Base-by-base conservation (phyloP, 148 eudicot species). In the Cornus suecica region DNA sequence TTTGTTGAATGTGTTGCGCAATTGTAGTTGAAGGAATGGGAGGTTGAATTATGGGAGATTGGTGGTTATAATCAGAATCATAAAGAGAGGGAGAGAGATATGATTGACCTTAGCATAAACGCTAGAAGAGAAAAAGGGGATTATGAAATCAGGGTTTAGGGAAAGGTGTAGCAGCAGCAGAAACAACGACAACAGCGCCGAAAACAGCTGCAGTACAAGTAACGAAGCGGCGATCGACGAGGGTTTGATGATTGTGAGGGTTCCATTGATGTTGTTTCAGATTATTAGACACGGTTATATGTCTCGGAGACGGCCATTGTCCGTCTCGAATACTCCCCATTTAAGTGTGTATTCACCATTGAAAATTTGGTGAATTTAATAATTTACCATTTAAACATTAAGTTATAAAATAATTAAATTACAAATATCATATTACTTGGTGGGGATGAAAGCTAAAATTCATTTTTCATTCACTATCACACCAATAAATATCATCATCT, bases 161-260 rank as follows among this genome's bases (percentile, higher is more conserved):
- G 80, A 28, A 65, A 78, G 51, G 80, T 30, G 54, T 78, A 78
- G 66, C 64, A 71, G 71, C 80, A 78, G 42, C 80, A 78, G 68
- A 71, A 78, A 56, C 80, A 78, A 0, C 80, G 70, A 65, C 80
- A 78, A 29, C 80, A 72, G 70, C 80, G 76, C 23, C 65, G 72
- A 32, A 78, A 72, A 66, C 80, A 78, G 76, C 71, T 78, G 26
- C 76, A 78, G 76, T 65, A 32, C 34, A 48, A 48, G 60, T 65
- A 72, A 63, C 66, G 66, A 24, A 63, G 31, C 25, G 66, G 66
- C 30, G 66, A 63, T 26, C 66, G 66, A 26, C 66, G 66, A 63
- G 66, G 8, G 25, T 27, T 26, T 24, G 66, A 63, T 23, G 66
- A 63, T 22, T 8, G 28, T 8, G 66, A 0, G 28, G 66, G 2